Base-by-base conservation (phyloP, 768 basidiomycete species). In the Pleurotus platypus region DNA sequence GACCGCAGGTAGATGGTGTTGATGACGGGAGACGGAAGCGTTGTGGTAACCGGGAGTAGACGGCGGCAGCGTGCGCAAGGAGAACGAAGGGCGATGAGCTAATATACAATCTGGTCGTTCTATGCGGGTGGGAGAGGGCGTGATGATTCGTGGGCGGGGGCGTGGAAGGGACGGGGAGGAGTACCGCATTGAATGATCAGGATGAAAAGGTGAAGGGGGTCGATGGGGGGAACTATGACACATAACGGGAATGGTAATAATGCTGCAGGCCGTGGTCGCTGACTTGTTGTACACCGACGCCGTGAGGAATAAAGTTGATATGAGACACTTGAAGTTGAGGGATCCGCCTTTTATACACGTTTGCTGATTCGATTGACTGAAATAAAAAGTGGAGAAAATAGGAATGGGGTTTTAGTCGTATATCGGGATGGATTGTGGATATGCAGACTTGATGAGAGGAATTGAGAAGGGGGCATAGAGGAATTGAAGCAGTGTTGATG, bases 331-430 rank as follows among this genome's bases (percentile, higher is more conserved):
- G 51, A 54, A 40, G 51, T 40, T 39, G 22, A 45, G 42, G n/a
- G 51, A 54, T 54, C 51, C 51, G 51, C 51, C 51, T 54, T 54
- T 54, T 54, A 54, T 54, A 54, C 51, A 54, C 51, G 51, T 40
- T 54, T 54, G 51, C 51, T 54, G 51, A 54, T 54, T 54, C 51
- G 51, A 43, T 54, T 51, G 39, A 30, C n/a, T 22, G 51, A 42
- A 26, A 38, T 22, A 18, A 54, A 26, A 42, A 20, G 51, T 39
- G 38, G 37, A 24, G 24, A 54, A 54, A 40, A 16, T 9, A 20
- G 39, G 8, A 16, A 8, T 22, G 1, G 42, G 24, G 39, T 15
- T 54, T 54, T 40, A 54, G 9, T 35, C n/a, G 51, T 43, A 54
- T 54, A 43, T 54, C 38, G 51, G 15, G 39, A 15, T 54, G 39